A percentile compares a stretch with the other conserved stretches of the same genome.
phyloP scores from a whole-genome alignment of 2,329 filamentous ascomycete genomes.

The Aspergillus proliferans region DNA sequence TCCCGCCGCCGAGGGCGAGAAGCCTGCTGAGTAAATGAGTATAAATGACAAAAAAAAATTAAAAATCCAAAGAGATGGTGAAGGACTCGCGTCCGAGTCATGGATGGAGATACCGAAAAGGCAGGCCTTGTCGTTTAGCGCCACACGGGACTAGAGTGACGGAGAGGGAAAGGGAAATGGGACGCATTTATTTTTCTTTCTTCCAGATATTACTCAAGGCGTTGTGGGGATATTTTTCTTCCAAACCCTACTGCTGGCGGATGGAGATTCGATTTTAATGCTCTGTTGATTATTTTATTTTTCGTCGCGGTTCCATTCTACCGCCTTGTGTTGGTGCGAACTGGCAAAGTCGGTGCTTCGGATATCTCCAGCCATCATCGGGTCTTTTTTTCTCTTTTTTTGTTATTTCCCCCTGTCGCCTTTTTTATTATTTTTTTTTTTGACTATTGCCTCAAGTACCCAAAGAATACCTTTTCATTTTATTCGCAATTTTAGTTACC shows the following conservation, averaged over 20 bases:
- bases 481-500: conserved; percentile 3
- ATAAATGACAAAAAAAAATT: not conserved
- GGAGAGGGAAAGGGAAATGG: conserved; percentile 5
- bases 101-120: conserved; percentile 5
- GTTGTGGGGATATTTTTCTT: conserved; percentile 2
- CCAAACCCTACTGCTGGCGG: conserved; percentile 1
- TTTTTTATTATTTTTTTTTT: conserved; percentile 12
- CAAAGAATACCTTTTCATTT: conserved; percentile 22
- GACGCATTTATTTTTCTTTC: conserved; percentile 5
- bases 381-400: conserved; percentile 14
- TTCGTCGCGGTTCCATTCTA: conserved; percentile 2
- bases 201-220: not conserved
- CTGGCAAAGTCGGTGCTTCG: conserved; percentile 9
- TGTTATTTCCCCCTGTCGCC: conserved; percentile 11
- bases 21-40: conserved; percentile 37
- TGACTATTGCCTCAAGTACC: conserved; percentile 21
- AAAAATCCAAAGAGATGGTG: conserved; percentile 21
- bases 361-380: conserved; percentile 14
- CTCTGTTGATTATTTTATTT: conserved; percentile 2
- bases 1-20: conserved; percentile 24
- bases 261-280: conserved; percentile 7
- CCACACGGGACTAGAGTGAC: not conserved
- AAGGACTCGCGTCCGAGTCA: conserved; percentile 24
- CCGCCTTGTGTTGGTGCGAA: conserved; percentile 1
- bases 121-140: conserved; percentile 6